Percentiles rank a stretch among this genome's conserved stretches.
These are phyloP conservation scores for Thielaviopsis musarum DNA, from an alignment of 2,329 filamentous ascomycete genomes.

Conservation along the genomic window DNA sequence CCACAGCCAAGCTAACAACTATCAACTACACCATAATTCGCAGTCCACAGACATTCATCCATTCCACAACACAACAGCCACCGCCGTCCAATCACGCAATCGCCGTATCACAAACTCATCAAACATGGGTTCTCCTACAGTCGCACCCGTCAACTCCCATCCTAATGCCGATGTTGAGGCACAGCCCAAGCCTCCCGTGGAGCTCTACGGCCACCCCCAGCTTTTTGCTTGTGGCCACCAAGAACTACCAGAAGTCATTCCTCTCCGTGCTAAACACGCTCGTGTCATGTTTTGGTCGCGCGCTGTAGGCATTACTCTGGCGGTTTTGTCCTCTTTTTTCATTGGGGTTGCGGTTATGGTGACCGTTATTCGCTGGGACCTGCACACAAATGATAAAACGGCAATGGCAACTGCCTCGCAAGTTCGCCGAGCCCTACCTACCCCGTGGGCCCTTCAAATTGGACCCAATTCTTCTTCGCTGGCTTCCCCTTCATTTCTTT, in stretches of 20 bases:
- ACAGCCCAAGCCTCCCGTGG: background rate
- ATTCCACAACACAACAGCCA: background rate
- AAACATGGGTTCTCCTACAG: background rate
- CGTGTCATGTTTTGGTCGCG: background rate
- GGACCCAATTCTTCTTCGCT: background rate
- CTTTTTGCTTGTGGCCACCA: background rate
- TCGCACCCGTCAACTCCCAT: background rate
- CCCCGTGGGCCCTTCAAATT: background rate
- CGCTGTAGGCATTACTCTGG: background rate
- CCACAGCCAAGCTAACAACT: too few relatives aligned
- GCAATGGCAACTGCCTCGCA: background rate
- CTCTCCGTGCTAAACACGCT: background rate
- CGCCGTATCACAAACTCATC: background rate
- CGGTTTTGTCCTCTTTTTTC: background rate
- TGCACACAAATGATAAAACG: background rate
- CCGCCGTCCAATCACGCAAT: background rate
- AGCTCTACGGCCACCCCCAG: background rate
- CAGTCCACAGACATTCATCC: background rate
- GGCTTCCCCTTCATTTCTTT: background rate
- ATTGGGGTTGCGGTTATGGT: background rate
- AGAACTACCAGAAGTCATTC: background rate
- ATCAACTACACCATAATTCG: background rate
- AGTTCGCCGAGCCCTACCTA: background rate
- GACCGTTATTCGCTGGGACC: background rate
- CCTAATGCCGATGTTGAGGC: background rate